Percentiles rank a stretch among this genome's conserved stretches.
Conservation (phyloP, 495 filamentous ascomycete species). For the Neurospora discreta region DNA sequence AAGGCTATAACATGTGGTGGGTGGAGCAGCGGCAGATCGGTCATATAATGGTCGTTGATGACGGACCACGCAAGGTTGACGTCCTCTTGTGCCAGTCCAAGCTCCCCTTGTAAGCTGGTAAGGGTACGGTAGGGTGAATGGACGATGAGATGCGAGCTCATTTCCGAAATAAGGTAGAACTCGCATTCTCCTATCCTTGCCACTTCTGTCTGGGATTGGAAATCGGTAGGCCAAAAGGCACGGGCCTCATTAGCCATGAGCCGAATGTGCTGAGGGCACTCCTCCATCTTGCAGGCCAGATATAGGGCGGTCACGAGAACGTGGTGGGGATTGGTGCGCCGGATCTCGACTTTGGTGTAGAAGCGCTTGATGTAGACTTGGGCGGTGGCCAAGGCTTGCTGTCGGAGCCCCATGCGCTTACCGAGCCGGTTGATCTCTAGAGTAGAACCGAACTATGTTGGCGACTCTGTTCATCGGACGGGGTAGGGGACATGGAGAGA, state of each 20-base stretch:
- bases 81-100: constrained; percentile 69
- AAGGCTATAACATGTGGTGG: constrained; percentile 85
- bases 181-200: constrained; percentile 90
- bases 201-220: constrained; percentile 62
- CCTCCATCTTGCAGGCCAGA: constrained; percentile 96
- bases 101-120: constrained; percentile 54
- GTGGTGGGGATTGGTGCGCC: constrained; percentile 88
- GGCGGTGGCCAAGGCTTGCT: constrained; percentile 89
- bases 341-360: constrained; percentile 83
- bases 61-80: constrained; percentile 67
- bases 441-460: background rate
- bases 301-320: constrained; percentile 86
- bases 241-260: constrained; percentile 76
- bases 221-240: constrained; percentile 81
- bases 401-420: constrained; percentile 65
- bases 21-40: constrained; percentile 79
- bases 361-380: constrained; percentile 91
- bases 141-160: constrained; percentile 87
- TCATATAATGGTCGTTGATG: constrained; percentile 94
- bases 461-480: background rate
- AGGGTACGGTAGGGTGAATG: constrained; percentile 96
- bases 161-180: constrained; percentile 88
- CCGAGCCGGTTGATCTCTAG: constrained; percentile 74
- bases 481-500: background rate
- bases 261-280: constrained; percentile 92